Conservation (phyloP, 495 filamentous ascomycete genomes). For the Paragyromitra xinjiangensis region DNA sequence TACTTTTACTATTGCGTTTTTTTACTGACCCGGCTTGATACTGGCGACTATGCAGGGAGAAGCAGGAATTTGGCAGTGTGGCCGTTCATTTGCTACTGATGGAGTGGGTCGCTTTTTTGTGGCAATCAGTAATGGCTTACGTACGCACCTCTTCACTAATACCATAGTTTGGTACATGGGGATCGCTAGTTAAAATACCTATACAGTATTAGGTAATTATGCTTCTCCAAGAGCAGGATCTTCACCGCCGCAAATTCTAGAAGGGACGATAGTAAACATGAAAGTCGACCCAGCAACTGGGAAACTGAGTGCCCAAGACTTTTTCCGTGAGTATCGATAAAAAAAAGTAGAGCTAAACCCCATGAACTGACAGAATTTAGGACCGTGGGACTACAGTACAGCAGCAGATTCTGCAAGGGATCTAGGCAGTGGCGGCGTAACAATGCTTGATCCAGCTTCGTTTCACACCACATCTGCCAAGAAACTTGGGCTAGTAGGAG, state of each 20-base stretch:
- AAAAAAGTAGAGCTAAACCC: not conserved
- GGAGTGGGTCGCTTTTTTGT: constrained; percentile 14
- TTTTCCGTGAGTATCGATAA: constrained; percentile 25
- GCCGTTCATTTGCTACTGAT: constrained; percentile 24
- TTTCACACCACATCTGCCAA: constrained; percentile 13
- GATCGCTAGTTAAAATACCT: not conserved
- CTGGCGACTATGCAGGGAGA: constrained; percentile 5
- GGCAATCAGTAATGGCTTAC: constrained; percentile 18
- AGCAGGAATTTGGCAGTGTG: constrained; percentile 31
- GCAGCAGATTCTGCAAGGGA: constrained; percentile 11
- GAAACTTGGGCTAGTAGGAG: constrained; percentile 18
- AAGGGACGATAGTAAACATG: constrained; percentile 23
- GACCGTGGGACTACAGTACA: constrained; percentile 20
- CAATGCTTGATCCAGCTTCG: constrained; percentile 26
- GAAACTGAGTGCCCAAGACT: constrained; percentile 18
- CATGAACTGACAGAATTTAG: not conserved
- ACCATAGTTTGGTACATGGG: not conserved
- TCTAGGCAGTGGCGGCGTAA: constrained; percentile 30
- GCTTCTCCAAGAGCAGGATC: not conserved
- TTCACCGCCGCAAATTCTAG: constrained; percentile 22
- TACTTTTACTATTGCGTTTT: not conserved
- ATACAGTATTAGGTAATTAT: constrained; percentile 13
- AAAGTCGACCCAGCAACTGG: constrained; percentile 15
- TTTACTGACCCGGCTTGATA: not conserved
- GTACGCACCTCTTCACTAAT: not conserved